Evolutionary conservation across 257 asterid genomes (phyloP).

Genomic region (Scutellaria minor): DNA sequence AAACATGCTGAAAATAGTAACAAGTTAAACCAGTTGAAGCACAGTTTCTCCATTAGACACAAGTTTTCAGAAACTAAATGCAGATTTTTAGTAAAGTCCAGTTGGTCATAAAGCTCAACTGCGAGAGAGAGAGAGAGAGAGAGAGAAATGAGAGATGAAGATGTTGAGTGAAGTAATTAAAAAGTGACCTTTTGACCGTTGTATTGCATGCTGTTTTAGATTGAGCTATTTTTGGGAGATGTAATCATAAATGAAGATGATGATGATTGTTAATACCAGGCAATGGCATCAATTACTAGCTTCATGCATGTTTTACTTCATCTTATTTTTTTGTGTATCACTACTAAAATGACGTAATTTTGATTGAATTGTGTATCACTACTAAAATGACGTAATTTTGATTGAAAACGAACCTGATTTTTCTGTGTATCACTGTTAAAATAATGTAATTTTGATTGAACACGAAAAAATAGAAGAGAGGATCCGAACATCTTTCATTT

Average conservation of each 20-base stretch:
- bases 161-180: conserved; percentile 59
- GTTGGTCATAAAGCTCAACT: not conserved
- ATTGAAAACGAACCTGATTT: no score
- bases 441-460: no score
- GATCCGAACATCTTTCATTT: no score
- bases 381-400: no score
- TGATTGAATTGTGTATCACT: no score
- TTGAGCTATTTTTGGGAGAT: conserved; percentile 29
- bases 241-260: conserved; percentile 50
- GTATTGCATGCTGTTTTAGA: conserved; percentile 48
- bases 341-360: no score
- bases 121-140: conserved; percentile 19
- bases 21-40: conserved; percentile 43
- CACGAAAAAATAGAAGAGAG: no score
- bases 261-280: conserved; percentile 48
- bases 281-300: conserved; percentile 23
- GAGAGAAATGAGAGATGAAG: conserved; percentile 38
- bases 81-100: conserved; percentile 21
- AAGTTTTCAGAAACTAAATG: conserved; percentile 5
- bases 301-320: conserved; percentile 8
- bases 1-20: conserved; percentile 43
- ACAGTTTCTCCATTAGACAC: conserved; percentile 54
- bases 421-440: no score
- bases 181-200: conserved; percentile 57
- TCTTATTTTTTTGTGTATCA: no score